A percentile compares a stretch with the other conserved stretches of the same genome.
Evolutionary conservation across 2,329 filamentous ascomycete species (phyloP).

Genomic region (Beauveria sp.): DNA sequence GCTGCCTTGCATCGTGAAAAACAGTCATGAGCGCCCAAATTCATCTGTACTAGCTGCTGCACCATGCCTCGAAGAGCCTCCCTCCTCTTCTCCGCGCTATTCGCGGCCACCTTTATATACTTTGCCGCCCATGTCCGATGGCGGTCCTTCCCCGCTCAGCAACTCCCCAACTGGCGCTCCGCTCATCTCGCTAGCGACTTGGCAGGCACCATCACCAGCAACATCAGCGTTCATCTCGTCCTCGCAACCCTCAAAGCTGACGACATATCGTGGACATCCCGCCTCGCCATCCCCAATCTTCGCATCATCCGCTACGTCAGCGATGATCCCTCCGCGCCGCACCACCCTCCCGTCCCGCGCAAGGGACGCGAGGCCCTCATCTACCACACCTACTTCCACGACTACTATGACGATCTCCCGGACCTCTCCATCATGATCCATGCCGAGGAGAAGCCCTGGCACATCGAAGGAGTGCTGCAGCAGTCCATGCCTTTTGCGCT

Average conservation of each 20-base stretch:
- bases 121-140: not conserved
- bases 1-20: too few species aligned
- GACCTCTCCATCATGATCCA: conserved; percentile 56
- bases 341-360: conserved; percentile 42
- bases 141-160: not conserved
- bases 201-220: not conserved
- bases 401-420: conserved; percentile 51
- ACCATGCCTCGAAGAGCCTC: not conserved
- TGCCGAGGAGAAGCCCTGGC: conserved; percentile 40
- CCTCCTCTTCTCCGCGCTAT: not conserved
- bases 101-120: not conserved
- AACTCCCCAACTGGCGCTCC: not conserved
- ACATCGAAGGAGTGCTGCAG: conserved; percentile 27
- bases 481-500: conserved; percentile 24
- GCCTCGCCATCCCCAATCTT: conserved; percentile 24
- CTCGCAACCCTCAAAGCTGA: conserved; percentile 20
- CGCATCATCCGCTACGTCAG: conserved; percentile 38
- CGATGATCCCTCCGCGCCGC: conserved; percentile 36
- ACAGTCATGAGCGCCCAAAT: too few species aligned
- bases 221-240: conserved; percentile 23
- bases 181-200: not conserved
- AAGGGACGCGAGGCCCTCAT: conserved; percentile 58
- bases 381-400: conserved; percentile 54
- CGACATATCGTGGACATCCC: conserved; percentile 24
- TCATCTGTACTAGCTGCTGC: not conserved